Percentiles rank a stretch among this genome's conserved stretches.
Conservation (phyloP, 192 early-diverging fungal genomes). For the Coemansia guatemalensis region DNA sequence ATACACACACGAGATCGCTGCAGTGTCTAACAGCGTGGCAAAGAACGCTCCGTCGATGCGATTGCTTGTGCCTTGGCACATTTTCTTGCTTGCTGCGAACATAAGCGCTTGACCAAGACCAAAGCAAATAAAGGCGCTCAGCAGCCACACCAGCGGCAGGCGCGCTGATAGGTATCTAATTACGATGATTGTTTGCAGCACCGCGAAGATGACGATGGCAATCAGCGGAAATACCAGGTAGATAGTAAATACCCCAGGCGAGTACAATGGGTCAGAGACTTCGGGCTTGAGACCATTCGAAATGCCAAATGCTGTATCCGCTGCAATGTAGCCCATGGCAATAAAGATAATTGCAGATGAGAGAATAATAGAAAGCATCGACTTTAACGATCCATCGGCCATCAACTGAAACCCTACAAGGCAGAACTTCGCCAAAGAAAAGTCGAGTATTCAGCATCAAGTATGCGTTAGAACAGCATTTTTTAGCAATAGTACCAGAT, state of each 20-base stretch:
- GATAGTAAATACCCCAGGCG: conserved; percentile 50
- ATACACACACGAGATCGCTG: conserved; percentile 49
- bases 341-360: conserved; percentile 40
- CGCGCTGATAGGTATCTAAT: conserved; percentile 50
- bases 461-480: too few species aligned
- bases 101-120: conserved; percentile 45
- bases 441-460: neutral
- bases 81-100: conserved; percentile 54
- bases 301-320: conserved; percentile 52
- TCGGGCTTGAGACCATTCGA: conserved; percentile 49
- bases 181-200: conserved; percentile 45
- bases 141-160: conserved; percentile 45
- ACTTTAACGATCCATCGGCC: conserved; percentile 51
- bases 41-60: conserved; percentile 58
- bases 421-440: conserved; percentile 10
- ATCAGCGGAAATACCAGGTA: conserved; percentile 51
- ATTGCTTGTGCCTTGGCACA: conserved; percentile 48
- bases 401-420: conserved; percentile 53
- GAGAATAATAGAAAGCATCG: conserved; percentile 41
- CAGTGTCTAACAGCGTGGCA: conserved; percentile 52
- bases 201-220: conserved; percentile 38
- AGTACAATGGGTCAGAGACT: conserved; percentile 34
- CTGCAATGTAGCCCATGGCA: conserved; percentile 50
- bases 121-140: conserved; percentile 44
- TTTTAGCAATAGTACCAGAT: too few species aligned